These are phyloP conservation scores for Schoenoplectus tabernaemontani DNA, from an alignment of 202 grass and related monocot genomes.

Conservation along the genomic window DNA sequence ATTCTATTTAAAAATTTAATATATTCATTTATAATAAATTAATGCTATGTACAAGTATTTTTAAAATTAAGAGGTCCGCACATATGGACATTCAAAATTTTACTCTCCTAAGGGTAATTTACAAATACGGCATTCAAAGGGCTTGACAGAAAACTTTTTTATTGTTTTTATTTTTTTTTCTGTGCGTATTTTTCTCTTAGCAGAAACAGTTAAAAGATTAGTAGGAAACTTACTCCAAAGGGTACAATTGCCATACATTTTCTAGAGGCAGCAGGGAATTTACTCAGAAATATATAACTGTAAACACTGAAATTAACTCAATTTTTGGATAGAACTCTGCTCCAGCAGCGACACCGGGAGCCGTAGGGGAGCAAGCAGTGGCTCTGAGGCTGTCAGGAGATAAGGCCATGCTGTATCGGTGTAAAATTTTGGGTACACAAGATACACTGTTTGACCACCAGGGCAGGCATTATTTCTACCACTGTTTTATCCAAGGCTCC, in stretches of 20 bases:
- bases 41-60: too few relatives aligned
- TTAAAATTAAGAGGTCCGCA: too few relatives aligned
- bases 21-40: too few relatives aligned
- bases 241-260: background rate
- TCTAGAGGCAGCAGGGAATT: background rate
- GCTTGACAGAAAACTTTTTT: background rate
- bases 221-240: background rate
- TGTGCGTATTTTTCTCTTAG: background rate
- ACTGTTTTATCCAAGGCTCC: slow-evolving; percentile 85
- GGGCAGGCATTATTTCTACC: slow-evolving; percentile 66
- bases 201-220: background rate
- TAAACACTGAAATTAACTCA: slow-evolving; percentile 40
- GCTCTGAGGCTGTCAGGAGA: slow-evolving; percentile 86
- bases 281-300: background rate
- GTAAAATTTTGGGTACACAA: slow-evolving; percentile 72
- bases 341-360: slow-evolving; percentile 49
- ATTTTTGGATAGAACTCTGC: slow-evolving; percentile 53
- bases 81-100: too few relatives aligned
- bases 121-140: background rate
- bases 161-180: background rate
- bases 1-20: too few relatives aligned
- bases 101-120: background rate
- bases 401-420: slow-evolving; percentile 69
- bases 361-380: slow-evolving; percentile 74
- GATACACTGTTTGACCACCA: slow-evolving; percentile 94